These are phyloP conservation scores for Amniculicola lignicola DNA, from an alignment of 495 filamentous ascomycete genomes.

Conservation along the genomic window DNA sequence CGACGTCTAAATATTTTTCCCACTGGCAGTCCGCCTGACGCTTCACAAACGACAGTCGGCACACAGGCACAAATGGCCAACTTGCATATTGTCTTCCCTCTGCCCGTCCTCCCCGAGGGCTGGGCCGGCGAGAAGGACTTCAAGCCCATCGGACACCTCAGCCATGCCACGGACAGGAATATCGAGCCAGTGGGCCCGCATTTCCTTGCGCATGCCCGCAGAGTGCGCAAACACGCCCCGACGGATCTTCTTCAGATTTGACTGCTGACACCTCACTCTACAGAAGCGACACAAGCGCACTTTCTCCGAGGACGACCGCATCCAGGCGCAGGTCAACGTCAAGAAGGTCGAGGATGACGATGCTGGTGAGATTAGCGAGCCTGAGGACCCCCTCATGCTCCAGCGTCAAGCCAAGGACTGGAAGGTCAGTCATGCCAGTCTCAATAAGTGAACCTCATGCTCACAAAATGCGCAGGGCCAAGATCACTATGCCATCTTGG, in stretches of 20 bases:
- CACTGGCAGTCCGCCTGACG: not conserved
- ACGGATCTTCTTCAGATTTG: constrained; percentile 14
- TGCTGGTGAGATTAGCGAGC: constrained; percentile 83
- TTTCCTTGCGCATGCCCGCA: constrained; percentile 94
- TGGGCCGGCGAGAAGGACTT: constrained; percentile 92
- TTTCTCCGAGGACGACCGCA: constrained; percentile 96
- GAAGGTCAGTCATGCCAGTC: constrained; percentile 63
- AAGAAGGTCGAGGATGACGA: constrained; percentile 95
- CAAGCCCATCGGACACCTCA: constrained; percentile 69
- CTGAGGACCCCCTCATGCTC: constrained; percentile 87
- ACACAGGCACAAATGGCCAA: constrained; percentile 66
- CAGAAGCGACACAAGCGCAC: constrained; percentile 90
- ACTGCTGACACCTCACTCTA: constrained; percentile 30
- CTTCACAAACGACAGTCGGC: constrained; percentile 2
- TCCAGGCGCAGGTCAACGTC: constrained; percentile 88
- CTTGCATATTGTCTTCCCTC: constrained; percentile 79
- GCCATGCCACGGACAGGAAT: constrained; percentile 69
- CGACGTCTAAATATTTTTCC: not conserved
- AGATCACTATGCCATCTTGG: constrained; percentile 98
- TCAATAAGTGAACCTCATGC: not conserved
- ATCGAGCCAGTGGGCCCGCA: constrained; percentile 95
- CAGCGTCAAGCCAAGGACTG: constrained; percentile 95
- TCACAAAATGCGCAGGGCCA: constrained; percentile 57
- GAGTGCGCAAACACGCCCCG: constrained; percentile 51
- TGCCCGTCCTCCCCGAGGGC: constrained; percentile 73